Conservation (phyloP, 768 basidiomycete species). For the Agrocybe praecox region DNA sequence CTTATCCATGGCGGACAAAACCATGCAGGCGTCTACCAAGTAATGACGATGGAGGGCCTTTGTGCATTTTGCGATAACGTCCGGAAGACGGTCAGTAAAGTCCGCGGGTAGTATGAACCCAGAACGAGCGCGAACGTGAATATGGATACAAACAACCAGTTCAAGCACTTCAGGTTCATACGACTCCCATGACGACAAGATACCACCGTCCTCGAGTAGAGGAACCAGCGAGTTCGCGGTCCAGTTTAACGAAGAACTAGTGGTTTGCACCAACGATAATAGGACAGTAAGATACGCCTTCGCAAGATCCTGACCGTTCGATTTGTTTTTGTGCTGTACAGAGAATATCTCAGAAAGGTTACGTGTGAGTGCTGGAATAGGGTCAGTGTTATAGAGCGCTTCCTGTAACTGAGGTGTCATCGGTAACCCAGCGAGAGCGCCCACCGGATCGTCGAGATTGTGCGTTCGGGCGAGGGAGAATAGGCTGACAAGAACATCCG, state of each 20-base stretch:
- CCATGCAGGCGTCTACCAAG: slow-evolving; percentile 8
- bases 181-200: slow-evolving; percentile 4
- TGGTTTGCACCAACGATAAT: slow-evolving; percentile 12
- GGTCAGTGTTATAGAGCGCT: slow-evolving; percentile 9
- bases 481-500: slow-evolving; percentile 11
- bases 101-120: slow-evolving; percentile 7
- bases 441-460: slow-evolving; percentile 10
- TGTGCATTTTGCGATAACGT: slow-evolving; percentile 12
- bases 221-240: slow-evolving; percentile 10
- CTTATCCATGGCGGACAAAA: slow-evolving; percentile 11
- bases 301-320: slow-evolving; percentile 4
- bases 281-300: slow-evolving; percentile 13
- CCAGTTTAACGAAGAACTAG: slow-evolving; percentile 13
- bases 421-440: slow-evolving; percentile 12
- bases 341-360: slow-evolving; percentile 11
- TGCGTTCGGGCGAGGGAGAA: slow-evolving; percentile 11
- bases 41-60: slow-evolving; percentile 10
- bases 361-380: slow-evolving; percentile 11
- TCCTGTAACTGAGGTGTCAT: slow-evolving; percentile 11
- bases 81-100: slow-evolving; percentile 2
- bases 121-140: slow-evolving; percentile 11
- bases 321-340: not conserved
- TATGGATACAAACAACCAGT: slow-evolving; percentile 13
- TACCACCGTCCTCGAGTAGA: slow-evolving; percentile 4
- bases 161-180: slow-evolving; percentile 7